Percentiles rank a stretch among this genome's conserved stretches.
Evolutionary conservation across 345 rosid genomes (phyloP).

Genomic region (Physaria fendleri): DNA sequence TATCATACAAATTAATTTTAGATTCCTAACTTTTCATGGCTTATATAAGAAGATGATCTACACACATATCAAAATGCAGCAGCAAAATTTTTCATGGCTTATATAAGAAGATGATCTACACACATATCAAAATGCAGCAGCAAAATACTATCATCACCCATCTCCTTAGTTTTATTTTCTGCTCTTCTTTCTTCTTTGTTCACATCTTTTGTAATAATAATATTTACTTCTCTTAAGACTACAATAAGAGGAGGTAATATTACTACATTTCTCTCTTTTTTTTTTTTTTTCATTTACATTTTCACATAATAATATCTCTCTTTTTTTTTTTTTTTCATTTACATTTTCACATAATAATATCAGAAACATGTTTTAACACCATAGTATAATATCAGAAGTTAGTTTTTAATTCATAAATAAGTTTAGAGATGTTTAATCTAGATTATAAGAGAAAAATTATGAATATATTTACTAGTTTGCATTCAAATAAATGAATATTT

Average conservation of each 20-base stretch:
- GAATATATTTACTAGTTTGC: neutral
- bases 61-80: constrained; percentile 31
- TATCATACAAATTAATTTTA: neutral
- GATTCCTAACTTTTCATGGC: constrained; percentile 9
- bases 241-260: constrained; percentile 30
- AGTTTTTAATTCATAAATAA: too few relatives aligned
- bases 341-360: too few relatives aligned
- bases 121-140: constrained; percentile 34
- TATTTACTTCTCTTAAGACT: constrained; percentile 14
- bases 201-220: constrained; percentile 19
- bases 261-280: neutral
- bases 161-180: constrained; percentile 22
- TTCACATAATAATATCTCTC: too few relatives aligned
- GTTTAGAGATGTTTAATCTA: neutral
- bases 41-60: constrained; percentile 26
- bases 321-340: too few relatives aligned
- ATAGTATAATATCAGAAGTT: neutral
- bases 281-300: too few relatives aligned
- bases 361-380: neutral
- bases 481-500: neutral
- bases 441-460: too few relatives aligned
- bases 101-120: constrained; percentile 23
- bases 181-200: constrained; percentile 22
- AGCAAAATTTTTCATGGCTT: constrained; percentile 29
- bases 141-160: constrained; percentile 35